Base-by-base conservation (phyloP, 2,329 filamentous ascomycete species). In the Sporothrix humicola region DNA sequence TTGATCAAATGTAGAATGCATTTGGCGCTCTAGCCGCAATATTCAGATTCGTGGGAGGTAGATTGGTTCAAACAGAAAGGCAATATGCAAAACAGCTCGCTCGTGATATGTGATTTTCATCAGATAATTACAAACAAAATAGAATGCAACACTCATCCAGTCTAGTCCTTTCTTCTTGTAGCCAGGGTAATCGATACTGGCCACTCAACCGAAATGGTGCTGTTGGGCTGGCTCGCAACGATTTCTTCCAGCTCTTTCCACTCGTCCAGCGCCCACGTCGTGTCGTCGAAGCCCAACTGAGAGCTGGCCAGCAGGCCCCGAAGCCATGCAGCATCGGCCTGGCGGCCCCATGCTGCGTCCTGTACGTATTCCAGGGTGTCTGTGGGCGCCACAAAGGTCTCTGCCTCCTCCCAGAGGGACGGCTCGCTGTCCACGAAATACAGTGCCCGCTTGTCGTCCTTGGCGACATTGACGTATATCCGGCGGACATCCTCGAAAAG, bases 251-350 rank as follows among this genome's bases (percentile, higher is more conserved):
- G 61, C 73, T 75, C 71, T 26, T 61, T 65, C 76, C 77, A 77
- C 68, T 75, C 74, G 2, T 63, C 17, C 8, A 63, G 65, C 1
- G 72, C 72, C 75, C 76, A 77, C 3, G 77, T 77, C 13, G 48
- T 52, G 7, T 75, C 72, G n/a, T 72, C 76, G 20, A 76, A 77
- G 3, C 76, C 75, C 73, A 77, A 74, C 58, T 76, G 72, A 26
- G 69, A 75, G 50, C 77, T 77, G 5, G 69, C 72, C 59, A 77
- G 48, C 12, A 77, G 76, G 1, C 75, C 77, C 20, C 73, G 73
- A n/a, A 77, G 73, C 77, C 77, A 77, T 15, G 46, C 56, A 3
- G 63, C 54, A 37, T 76, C 77, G 5, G 74, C 76, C 54, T 69
- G 63, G 10, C 76, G 74, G 13, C 77, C 72, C 77, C 77, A 77